Evolutionary conservation across 257 asterid species (phyloP), one percentile per base, ranked within the genome.

Genomic region (Anisodus tanguticus): DNA sequence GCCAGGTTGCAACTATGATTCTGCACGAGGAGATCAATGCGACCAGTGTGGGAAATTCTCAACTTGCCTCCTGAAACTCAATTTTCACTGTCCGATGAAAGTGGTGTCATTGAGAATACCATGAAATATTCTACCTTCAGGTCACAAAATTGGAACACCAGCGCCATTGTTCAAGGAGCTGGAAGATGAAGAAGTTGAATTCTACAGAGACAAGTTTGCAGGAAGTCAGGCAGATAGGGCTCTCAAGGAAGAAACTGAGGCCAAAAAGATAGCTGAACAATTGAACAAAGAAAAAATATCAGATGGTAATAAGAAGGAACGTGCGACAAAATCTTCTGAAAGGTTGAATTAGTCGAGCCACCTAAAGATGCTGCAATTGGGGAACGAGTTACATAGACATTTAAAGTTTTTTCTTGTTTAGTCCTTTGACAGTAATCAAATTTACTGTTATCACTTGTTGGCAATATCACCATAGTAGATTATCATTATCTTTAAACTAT

Each of bases 11-110:
- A 87, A 88, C 85, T 92, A 93, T 85, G 97, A 90, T 84, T 91
- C 98, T 72, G 98, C 98, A 16, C 92, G 98, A 82, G 98, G 98
- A 39, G 98, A 95, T 89, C 98, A 95, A 87, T 95, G 98, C 87
- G 98, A 95, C 82, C 92, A 90, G 82, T 95, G 98, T 70, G 93
- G 92, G 84, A 92, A 95, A 90, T 95, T 95, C 95, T 95, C 80
- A 95, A 94, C 90, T 85, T 95, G 88, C 97, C 97, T 51, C 83
- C 72, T 80, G 95, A 85, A 80, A 79, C 85, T 10, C 89, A 88
- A 90, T 35, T 92, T 82, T 92, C 98, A 64, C 97, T 95, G 79
- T 86, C 92, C 70, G 94, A 94, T 69, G 94, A 93, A 85, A 90
- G 87, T 62, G 94, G 94, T 71, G 95, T 90, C 62, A 85, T 91